Base-by-base conservation (phyloP, 1,284 basidiomycete species). In the Naganishia liquefaciens region DNA sequence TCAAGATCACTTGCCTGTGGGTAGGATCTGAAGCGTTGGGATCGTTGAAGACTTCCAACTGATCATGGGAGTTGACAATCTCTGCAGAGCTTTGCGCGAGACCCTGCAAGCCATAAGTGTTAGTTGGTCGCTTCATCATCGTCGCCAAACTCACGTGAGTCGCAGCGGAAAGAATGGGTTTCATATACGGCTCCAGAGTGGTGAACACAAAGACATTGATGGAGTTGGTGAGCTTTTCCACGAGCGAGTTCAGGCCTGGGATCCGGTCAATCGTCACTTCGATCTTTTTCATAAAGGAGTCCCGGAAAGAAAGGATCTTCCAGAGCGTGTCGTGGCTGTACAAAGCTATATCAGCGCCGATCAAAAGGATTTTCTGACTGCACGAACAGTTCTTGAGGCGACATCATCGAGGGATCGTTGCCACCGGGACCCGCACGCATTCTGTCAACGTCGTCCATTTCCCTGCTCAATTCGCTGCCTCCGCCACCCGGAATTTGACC, bases 301-400 rank as follows among this genome's bases (percentile, higher is more conserved):
- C 93, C 57, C 92, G 84, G 79, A 94, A 93, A 51, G 83, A 86
- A 72, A 96, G 78, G 13, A 96, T 86, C 78, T 90, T 86, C 92
- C 92, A 95, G 17, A 95, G 79, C 3, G 86, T 85, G 2, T 85
- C 80, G 51, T 69, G 68, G 23, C 57, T 60, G 57, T 21, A 3
- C 33, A 13, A 33, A 28, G 21, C 3, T 39, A 25, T 19, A 25
- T 28, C 15, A 33, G 11, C 11, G 15, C 13, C 23, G 28, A n/a
- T 28, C 19, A n/a, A 27, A 57, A 37, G 43, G 7, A 17, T 13
- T 27, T 19, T 13, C 6, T 5, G 11, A 19, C 33, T 9, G 27
- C 15, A 55, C 63, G 77, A 94, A 89, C 66, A 95, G 74, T 77
- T 96, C 92, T 76, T 94, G 90, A 1, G 93, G 92, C 62, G 80